Evolutionary conservation across 495 filamentous ascomycete species (phyloP), one percentile per base, ranked within the genome.

Genomic region (Cercophora scortea): DNA sequence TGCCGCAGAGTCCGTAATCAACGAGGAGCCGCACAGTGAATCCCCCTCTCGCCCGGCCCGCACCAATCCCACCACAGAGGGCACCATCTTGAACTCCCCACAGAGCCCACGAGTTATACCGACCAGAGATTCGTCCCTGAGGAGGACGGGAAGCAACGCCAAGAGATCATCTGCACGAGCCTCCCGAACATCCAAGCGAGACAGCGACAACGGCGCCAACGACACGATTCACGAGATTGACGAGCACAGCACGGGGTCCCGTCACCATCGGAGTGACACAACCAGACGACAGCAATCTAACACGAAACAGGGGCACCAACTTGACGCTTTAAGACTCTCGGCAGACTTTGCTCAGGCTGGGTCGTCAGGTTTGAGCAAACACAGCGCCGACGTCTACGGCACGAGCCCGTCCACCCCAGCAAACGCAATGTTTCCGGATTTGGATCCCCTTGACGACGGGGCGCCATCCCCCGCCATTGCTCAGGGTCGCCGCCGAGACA

Each of bases 381-480:
- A 51, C 2, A 45, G 49, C 12, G 47, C 53, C 11, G 63, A 66
- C 19, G 19, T 51, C 7, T 46, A 54, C 49, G 55, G 48, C 53
- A 49, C 52, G 13, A 52, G 53, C 17, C 60, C 56, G 15, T 57
- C 59, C 9, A 64, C 57, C 3, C 60, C 64, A 1, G 48, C 61
- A 5, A 32, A 39, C 15, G 49, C 50, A 42, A 65, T 63, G 61
- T 60, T 67, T 17, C 39, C 64, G 0, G 63, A 62, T 25, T 3
- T 50, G 1, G 60, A 63, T 25, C 47, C 50, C 34, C 52, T 63
- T 15, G 81, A 86, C 25, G 83, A 86, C 42, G 85, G 82, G 50
- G 86, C 86, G 1, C 86, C 86, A 8, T 83, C 83, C 4, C 86
- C 86, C 4, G 78, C 81, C 1, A 74, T 89, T 17, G 77, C 81